Conservation (phyloP, 2,329 filamentous ascomycete species). For the Knoxdaviesia capensis region DNA sequence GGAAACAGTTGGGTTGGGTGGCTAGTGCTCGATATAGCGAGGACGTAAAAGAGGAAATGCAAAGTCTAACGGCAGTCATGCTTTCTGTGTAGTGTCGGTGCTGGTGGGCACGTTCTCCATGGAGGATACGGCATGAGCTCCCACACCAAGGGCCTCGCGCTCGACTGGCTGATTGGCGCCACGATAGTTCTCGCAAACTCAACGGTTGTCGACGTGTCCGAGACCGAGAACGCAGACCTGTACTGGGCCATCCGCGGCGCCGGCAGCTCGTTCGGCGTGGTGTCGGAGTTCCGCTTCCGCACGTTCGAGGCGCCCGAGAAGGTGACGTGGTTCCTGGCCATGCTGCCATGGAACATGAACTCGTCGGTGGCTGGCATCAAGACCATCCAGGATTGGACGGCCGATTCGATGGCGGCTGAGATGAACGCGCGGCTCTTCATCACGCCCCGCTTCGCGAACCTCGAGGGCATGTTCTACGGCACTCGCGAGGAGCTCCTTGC, state of each 20-base stretch:
- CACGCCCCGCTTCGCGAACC: conserved; percentile 5
- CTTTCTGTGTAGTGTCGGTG: conserved; percentile 14
- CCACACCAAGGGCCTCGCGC: conserved; percentile 9
- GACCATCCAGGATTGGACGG: conserved; percentile 9
- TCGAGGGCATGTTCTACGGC: conserved; percentile 13
- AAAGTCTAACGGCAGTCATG: not conserved
- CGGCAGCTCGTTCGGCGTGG: conserved; percentile 20
- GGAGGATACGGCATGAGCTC: conserved; percentile 14
- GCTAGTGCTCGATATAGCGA: no score
- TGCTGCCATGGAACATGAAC: conserved; percentile 3
- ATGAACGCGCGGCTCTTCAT: conserved; percentile 12
- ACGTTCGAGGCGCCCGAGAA: conserved; percentile 16
- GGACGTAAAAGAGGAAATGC: no score
- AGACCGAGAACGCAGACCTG: conserved; percentile 16
- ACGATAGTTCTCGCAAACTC: conserved; percentile 17
- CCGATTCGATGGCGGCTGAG: conserved; percentile 7
- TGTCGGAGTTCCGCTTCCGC: conserved; percentile 17
- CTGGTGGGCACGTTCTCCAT: conserved; percentile 24
- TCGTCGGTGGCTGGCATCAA: conserved; percentile 7
- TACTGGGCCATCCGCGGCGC: conserved; percentile 23
- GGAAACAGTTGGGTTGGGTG: no score
- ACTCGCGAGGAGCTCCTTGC: conserved; percentile 4
- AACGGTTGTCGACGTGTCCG: conserved; percentile 12
- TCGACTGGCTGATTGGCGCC: conserved; percentile 15
- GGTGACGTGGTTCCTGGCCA: conserved; percentile 11